Evolutionary conservation across 192 early-diverging fungal species (phyloP).

Genomic region (Neocallimastix lanati): DNA sequence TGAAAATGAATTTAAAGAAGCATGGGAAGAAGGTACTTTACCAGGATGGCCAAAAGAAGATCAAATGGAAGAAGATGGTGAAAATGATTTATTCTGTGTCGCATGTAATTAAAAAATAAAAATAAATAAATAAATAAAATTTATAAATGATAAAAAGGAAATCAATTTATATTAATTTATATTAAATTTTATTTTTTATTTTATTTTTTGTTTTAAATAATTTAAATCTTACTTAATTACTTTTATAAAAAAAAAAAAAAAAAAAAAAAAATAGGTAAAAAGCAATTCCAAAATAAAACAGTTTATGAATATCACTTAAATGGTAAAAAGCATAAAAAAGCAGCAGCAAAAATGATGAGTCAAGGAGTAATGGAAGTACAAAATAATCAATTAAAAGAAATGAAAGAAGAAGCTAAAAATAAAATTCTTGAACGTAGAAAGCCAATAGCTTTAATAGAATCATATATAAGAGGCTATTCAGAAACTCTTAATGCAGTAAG

Average conservation of each 20-base stretch:
- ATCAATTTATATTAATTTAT: background rate
- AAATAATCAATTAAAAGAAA: background rate
- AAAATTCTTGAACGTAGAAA: constrained; percentile 9
- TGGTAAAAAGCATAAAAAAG: constrained; percentile 84
- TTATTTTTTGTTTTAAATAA: too few species aligned
- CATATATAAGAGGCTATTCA: constrained; percentile 33
- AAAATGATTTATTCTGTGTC: constrained; percentile 45
- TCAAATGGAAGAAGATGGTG: constrained; percentile 14
- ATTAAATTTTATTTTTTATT: too few species aligned
- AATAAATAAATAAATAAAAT: background rate
- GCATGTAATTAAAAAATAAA: constrained; percentile 24
- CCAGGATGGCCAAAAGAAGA: constrained; percentile 39
- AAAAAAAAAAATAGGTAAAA: constrained; percentile 23
- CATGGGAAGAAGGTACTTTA: constrained; percentile 36
- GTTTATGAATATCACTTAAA: constrained; percentile 70
- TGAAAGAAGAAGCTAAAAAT: background rate
- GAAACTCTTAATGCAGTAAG: constrained; percentile 15
- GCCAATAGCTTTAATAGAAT: constrained; percentile 38
- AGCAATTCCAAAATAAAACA: constrained; percentile 64
- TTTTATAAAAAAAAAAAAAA: too few species aligned
- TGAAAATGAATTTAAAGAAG: constrained; percentile 28
- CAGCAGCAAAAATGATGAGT: constrained; percentile 24
- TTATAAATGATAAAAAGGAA: constrained; percentile 7
- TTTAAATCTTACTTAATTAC: too few species aligned
- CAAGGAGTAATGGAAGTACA: background rate